Percentiles rank a stretch among this genome's conserved stretches.
phyloP scores from a whole-genome alignment of 139 green algal genomes.

The Gonium pectorale region DNA sequence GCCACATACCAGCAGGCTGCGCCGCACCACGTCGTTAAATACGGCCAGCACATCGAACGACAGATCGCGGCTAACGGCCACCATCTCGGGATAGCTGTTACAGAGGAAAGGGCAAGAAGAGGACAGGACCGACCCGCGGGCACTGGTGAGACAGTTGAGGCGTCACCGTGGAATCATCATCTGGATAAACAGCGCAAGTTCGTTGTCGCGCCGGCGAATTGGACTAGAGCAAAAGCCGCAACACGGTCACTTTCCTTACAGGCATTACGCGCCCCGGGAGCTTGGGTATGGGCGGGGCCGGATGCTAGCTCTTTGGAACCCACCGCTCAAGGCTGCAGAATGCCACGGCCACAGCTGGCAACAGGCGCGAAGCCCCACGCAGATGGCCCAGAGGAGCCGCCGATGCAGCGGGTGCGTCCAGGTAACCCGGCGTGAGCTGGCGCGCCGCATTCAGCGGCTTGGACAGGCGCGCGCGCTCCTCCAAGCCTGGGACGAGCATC shows the following conservation, averaged over 20 bases:
- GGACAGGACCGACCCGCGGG: no score
- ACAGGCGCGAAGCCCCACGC: background rate
- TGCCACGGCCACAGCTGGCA: constrained; percentile 62
- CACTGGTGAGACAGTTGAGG: no score
- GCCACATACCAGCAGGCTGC: constrained; percentile 49
- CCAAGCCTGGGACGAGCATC: constrained; percentile 63
- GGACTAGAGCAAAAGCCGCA: no score
- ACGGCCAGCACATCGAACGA: constrained; percentile 42
- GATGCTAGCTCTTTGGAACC: no score
- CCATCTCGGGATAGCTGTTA: constrained; percentile 54
- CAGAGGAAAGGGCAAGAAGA: no score
- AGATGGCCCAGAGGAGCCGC: constrained; percentile 44
- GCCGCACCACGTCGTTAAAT: constrained; percentile 53
- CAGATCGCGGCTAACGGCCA: constrained; percentile 24
- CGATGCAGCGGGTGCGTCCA: constrained; percentile 64
- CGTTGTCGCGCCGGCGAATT: no score
- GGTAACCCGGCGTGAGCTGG: constrained; percentile 66
- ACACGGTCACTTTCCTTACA: no score
- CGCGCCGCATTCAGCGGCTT: constrained; percentile 21
- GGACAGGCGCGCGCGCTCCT: constrained; percentile 63
- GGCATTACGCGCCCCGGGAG: no score
- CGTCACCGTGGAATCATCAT: no score
- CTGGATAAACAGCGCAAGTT: no score
- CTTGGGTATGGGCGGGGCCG: no score
- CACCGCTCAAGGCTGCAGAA: constrained; percentile 66